phyloP scores from a whole-genome alignment of 169 alveolate genomes.

The Cryptosporidium ryanae region DNA sequence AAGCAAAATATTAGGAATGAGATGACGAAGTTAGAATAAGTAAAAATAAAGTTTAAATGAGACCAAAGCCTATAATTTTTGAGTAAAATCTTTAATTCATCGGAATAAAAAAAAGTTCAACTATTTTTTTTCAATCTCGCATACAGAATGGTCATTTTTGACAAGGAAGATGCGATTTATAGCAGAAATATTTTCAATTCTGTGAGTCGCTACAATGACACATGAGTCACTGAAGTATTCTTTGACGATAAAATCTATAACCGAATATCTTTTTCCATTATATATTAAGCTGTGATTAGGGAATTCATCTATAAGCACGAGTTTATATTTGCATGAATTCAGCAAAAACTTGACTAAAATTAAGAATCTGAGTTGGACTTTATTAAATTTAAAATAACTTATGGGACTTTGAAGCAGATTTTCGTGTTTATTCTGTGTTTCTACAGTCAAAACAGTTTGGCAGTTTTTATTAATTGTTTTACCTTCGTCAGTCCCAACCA shows the following conservation, averaged over 20 bases:
- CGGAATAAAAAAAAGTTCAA: no score
- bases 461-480: no score
- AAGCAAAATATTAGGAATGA: no score
- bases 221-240: slow-evolving; percentile 40
- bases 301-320: slow-evolving; percentile 32
- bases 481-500: slow-evolving; percentile 10
- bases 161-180: slow-evolving; percentile 29
- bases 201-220: slow-evolving; percentile 54
- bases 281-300: slow-evolving; percentile 11
- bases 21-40: no score
- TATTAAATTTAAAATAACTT: slow-evolving; percentile 1
- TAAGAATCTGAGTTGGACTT: slow-evolving; percentile 31
- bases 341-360: slow-evolving; percentile 13
- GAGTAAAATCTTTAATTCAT: no score
- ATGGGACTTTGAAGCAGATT: background rate
- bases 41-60: no score
- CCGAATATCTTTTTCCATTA: slow-evolving; percentile 1
- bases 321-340: slow-evolving; percentile 11
- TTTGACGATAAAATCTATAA: slow-evolving; percentile 36
- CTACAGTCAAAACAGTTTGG: no score
- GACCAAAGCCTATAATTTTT: no score
- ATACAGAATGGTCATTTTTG: slow-evolving; percentile 2
- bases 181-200: slow-evolving; percentile 18
- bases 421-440: background rate
- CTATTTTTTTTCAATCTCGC: background rate